Percentiles rank a stretch among this genome's conserved stretches.
These are phyloP conservation scores for Leptodontidium sp. DNA, from an alignment of 2,329 filamentous ascomycete genomes.

Conservation along the genomic window DNA sequence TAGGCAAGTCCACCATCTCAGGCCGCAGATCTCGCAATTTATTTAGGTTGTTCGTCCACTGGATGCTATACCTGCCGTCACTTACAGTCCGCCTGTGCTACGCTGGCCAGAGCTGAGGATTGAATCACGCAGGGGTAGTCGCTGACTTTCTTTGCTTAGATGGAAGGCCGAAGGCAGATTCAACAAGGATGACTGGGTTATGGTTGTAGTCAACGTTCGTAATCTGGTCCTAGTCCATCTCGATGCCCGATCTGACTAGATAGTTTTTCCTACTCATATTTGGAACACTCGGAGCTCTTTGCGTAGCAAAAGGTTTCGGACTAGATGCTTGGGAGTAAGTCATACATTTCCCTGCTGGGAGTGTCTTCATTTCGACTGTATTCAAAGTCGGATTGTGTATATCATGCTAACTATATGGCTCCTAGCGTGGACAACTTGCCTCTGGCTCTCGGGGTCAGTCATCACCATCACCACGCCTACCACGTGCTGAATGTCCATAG, in stretches of 20 bases:
- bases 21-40: background rate
- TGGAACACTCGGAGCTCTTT: background rate
- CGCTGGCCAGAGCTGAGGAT: no score
- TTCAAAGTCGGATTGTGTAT: no score
- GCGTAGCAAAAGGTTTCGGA: background rate
- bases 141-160: background rate
- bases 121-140: background rate
- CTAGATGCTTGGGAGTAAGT: conserved; percentile 11
- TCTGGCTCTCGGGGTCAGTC: conserved; percentile 11
- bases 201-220: conserved; percentile 18
- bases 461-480: background rate
- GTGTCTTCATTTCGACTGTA: background rate
- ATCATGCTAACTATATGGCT: background rate
- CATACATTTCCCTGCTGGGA: background rate
- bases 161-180: conserved; percentile 17
- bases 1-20: background rate
- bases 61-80: background rate
- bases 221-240: background rate
- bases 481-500: background rate
- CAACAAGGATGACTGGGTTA: conserved; percentile 25
- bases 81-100: background rate
- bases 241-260: background rate
- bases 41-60: background rate
- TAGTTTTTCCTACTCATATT: conserved; percentile 13
- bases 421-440: background rate